Conservation (phyloP, 257 asterid species). For the Nicotiana tomentosiformis region DNA sequence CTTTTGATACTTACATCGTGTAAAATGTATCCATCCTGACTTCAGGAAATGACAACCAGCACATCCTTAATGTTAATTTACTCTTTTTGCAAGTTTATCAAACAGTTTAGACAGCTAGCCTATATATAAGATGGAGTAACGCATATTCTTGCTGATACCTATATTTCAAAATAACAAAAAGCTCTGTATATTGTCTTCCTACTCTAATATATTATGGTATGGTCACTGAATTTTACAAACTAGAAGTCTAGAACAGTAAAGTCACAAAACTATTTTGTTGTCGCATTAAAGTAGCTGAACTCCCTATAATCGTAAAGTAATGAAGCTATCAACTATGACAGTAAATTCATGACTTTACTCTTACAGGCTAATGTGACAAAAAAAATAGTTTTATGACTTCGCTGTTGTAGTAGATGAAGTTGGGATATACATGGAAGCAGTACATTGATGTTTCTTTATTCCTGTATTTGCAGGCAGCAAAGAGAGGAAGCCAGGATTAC, state of each 20-base stretch:
- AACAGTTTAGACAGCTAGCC: neutral
- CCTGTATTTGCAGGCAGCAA: conserved; percentile 21
- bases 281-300: too few species aligned
- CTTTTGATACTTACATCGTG: neutral
- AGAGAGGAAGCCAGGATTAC: conserved; percentile 60
- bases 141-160: neutral
- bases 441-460: neutral
- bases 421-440: neutral
- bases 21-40: too few species aligned
- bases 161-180: neutral
- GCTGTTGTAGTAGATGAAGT: too few species aligned
- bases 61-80: neutral
- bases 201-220: neutral
- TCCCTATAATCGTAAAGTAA: too few species aligned
- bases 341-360: too few species aligned
- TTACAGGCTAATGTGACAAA: too few species aligned
- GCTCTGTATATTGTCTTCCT: neutral
- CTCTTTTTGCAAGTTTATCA: neutral
- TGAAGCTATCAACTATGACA: too few species aligned
- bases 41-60: neutral
- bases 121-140: neutral
- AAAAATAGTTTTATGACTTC: too few species aligned
- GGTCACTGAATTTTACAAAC: too few species aligned
- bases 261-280: too few species aligned
- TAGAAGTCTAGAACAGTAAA: too few species aligned